Conservation (phyloP, 2,329 filamentous ascomycete genomes). For the Hirsutella rhossiliensis region DNA sequence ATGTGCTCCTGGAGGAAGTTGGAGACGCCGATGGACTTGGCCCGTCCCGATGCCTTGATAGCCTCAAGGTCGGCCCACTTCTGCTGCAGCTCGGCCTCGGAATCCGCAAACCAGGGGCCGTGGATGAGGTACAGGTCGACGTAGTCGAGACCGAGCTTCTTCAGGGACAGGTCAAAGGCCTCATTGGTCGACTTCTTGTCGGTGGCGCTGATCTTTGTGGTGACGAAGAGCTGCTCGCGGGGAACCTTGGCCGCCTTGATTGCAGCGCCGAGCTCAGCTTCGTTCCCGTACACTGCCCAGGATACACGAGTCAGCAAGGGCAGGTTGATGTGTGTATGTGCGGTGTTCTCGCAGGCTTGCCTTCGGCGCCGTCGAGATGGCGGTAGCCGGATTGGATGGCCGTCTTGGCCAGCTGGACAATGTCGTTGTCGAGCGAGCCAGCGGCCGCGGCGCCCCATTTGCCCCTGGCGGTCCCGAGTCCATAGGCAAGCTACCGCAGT, state of each 20-base stretch:
- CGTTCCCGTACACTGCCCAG: constrained; percentile 45
- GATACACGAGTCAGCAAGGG: neutral
- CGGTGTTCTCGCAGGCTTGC: constrained; percentile 23
- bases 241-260: constrained; percentile 56
- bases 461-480: constrained; percentile 56
- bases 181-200: constrained; percentile 28
- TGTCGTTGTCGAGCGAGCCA: constrained; percentile 40
- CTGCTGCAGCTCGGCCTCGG: constrained; percentile 39
- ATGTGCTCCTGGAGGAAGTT: constrained; percentile 54
- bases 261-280: constrained; percentile 58
- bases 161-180: constrained; percentile 46
- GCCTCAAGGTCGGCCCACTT: constrained; percentile 51
- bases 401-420: constrained; percentile 36
- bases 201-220: constrained; percentile 40
- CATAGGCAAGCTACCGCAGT: constrained; percentile 48
- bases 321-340: neutral
- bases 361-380: constrained; percentile 65
- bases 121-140: constrained; percentile 61
- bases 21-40: constrained; percentile 62
- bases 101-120: constrained; percentile 39
- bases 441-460: constrained; percentile 25
- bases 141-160: constrained; percentile 56
- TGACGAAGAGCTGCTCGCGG: constrained; percentile 57
- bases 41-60: constrained; percentile 54
- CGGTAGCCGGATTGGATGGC: constrained; percentile 59